phyloP scores from a whole-genome alignment of 495 filamentous ascomycete genomes.

The Hypoxylon subgilvum region DNA sequence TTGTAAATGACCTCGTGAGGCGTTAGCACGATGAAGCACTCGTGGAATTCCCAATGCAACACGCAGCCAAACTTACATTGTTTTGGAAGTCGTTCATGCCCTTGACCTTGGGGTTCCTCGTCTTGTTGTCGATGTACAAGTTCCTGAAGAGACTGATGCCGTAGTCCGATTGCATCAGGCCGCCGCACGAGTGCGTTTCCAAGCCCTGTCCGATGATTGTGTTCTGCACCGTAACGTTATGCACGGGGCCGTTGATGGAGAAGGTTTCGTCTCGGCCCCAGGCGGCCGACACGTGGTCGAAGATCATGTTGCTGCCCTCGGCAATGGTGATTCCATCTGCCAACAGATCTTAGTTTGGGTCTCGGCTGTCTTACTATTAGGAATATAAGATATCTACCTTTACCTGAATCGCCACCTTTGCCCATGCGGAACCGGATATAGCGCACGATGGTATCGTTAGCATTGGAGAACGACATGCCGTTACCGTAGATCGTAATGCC shows the following conservation, averaged over 20 bases:
- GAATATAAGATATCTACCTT: too few relatives aligned
- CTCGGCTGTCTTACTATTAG: too few relatives aligned
- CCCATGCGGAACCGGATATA: constrained; percentile 51
- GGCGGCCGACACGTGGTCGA: constrained; percentile 48
- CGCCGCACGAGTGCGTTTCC: constrained; percentile 43
- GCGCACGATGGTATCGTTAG: constrained; percentile 48
- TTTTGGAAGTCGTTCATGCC: constrained; percentile 41
- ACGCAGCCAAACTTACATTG: constrained; percentile 16
- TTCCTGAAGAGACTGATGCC: constrained; percentile 45
- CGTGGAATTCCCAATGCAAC: neutral
- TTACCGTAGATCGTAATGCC: constrained; percentile 48
- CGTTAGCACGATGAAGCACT: neutral
- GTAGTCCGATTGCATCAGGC: constrained; percentile 39
- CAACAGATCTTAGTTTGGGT: neutral
- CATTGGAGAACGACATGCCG: constrained; percentile 44
- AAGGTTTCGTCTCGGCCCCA: constrained; percentile 48
- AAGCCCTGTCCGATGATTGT: constrained; percentile 52
- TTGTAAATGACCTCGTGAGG: constrained; percentile 45
- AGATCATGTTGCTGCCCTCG: constrained; percentile 47
- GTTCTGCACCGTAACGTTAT: constrained; percentile 49
- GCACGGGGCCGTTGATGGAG: constrained; percentile 45
- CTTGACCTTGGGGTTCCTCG: constrained; percentile 40
- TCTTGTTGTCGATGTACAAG: constrained; percentile 51
- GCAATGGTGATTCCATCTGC: constrained; percentile 47
- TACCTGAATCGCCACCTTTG: constrained; percentile 44